phyloP scores from a whole-genome alignment of 371 early-diverging fungal genomes.

The Lichtheimia ornata region DNA sequence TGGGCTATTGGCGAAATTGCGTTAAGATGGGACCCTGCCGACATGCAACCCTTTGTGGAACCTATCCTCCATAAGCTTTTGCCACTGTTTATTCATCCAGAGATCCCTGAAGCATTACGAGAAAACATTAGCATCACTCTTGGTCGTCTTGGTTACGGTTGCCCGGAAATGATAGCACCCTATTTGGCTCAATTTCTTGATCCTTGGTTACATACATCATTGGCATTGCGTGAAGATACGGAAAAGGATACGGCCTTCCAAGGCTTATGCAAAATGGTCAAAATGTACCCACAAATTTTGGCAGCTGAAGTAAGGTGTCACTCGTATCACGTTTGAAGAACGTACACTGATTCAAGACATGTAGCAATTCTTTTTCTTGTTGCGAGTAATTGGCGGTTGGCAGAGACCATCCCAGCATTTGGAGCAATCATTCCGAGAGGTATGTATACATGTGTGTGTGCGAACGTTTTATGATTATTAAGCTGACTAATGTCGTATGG shows the following conservation, averaged over 20 bases:
- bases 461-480: neutral
- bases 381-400: constrained; percentile 72
- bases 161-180: constrained; percentile 71
- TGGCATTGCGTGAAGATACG: constrained; percentile 75
- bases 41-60: constrained; percentile 65
- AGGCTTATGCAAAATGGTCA: constrained; percentile 84
- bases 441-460: constrained; percentile 16
- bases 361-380: constrained; percentile 66
- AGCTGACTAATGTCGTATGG: neutral
- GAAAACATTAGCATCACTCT: constrained; percentile 92
- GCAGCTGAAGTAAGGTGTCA: constrained; percentile 31
- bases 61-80: constrained; percentile 74
- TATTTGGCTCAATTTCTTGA: constrained; percentile 67
- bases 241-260: constrained; percentile 92
- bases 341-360: neutral
- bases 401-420: constrained; percentile 63
- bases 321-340: neutral
- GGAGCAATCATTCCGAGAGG: constrained; percentile 62
- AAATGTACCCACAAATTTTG: constrained; percentile 77
- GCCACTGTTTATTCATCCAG: constrained; percentile 63
- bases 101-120: constrained; percentile 61
- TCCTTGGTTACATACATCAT: constrained; percentile 69
- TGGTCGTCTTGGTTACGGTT: constrained; percentile 83
- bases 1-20: constrained; percentile 97
- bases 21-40: constrained; percentile 57